phyloP scores from a whole-genome alignment of 768 basidiomycete species.

The Tephrocybe sp. region DNA sequence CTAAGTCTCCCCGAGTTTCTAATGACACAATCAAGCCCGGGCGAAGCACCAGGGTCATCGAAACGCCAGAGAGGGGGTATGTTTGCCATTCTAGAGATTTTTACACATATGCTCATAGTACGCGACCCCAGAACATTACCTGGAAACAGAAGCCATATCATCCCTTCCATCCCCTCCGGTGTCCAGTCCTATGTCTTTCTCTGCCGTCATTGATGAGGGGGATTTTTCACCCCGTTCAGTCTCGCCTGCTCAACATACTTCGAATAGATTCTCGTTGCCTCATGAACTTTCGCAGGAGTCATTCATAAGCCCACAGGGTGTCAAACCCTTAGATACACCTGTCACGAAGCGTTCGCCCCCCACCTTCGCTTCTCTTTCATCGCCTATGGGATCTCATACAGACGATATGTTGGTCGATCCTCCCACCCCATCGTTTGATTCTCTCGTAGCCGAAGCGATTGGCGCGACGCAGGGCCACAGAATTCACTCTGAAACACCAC shows the following conservation, averaged over 20 bases:
- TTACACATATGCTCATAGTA: neutral
- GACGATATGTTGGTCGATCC: constrained; percentile 11
- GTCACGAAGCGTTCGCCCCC: constrained; percentile 9
- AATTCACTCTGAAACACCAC: neutral
- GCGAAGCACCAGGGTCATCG: neutral
- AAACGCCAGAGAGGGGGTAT: constrained; percentile 4
- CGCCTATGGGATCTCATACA: constrained; percentile 17
- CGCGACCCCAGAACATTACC: neutral
- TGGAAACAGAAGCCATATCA: constrained; percentile 19
- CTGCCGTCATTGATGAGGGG: constrained; percentile 8
- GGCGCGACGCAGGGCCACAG: neutral
- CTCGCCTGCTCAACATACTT: neutral
- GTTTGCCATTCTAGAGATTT: neutral
- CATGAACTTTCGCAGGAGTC: neutral
- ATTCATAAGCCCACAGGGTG: no score
- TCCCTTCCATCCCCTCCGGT: constrained; percentile 34
- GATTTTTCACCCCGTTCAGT: neutral
- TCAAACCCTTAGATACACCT: neutral
- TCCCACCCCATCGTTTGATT: constrained; percentile 19
- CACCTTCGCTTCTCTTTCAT: constrained; percentile 28
- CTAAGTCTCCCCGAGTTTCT: constrained; percentile 24
- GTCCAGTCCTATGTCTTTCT: constrained; percentile 26
- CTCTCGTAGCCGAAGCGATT: constrained; percentile 16
- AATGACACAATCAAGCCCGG: neutral
- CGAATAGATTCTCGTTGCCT: neutral